Evolutionary conservation across 2,329 filamentous ascomycete genomes (phyloP).

Genomic region (Exophiala xenobiotica): DNA sequence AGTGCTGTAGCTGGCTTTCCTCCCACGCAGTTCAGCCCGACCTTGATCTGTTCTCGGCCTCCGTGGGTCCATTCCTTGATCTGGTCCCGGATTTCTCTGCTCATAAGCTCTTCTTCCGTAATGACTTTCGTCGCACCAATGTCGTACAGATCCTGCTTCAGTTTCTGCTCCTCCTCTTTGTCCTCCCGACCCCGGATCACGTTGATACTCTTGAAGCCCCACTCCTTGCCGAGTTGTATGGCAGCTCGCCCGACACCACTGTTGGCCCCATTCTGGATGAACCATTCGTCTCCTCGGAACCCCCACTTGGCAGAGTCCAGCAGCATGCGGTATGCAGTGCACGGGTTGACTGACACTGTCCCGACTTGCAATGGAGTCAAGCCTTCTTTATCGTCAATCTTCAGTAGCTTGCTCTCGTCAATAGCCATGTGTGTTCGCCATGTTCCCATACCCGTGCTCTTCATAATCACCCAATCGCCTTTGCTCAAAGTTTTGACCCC

Average conservation of each 20-base stretch:
- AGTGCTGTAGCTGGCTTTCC: constrained; percentile 79
- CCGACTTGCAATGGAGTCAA: constrained; percentile 76
- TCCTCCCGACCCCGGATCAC: constrained; percentile 73
- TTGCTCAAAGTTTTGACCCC: constrained; percentile 61
- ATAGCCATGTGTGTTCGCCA: constrained; percentile 89
- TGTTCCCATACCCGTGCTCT: constrained; percentile 78
- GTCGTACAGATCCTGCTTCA: constrained; percentile 60
- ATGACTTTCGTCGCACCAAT: constrained; percentile 65
- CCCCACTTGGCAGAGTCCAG: constrained; percentile 66
- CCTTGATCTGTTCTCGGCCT: constrained; percentile 67
- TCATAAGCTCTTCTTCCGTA: constrained; percentile 58
- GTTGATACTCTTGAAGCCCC: constrained; percentile 90
- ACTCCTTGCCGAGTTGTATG: constrained; percentile 80
- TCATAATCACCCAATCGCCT: constrained; percentile 95
- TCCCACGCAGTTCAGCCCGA: constrained; percentile 92
- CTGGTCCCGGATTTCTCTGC: constrained; percentile 46
- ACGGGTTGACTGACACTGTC: constrained; percentile 88
- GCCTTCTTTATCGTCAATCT: constrained; percentile 67
- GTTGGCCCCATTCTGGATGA: constrained; percentile 96
- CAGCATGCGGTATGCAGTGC: constrained; percentile 91
- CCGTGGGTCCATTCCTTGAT: constrained; percentile 68
- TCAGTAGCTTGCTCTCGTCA: constrained; percentile 61
- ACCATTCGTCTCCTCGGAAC: constrained; percentile 77
- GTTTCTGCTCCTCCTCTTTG: constrained; percentile 54
- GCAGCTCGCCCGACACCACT: constrained; percentile 87